These are phyloP conservation scores for Termitomyces sp. DNA, from an alignment of 768 basidiomycete species.

Conservation along the genomic window DNA sequence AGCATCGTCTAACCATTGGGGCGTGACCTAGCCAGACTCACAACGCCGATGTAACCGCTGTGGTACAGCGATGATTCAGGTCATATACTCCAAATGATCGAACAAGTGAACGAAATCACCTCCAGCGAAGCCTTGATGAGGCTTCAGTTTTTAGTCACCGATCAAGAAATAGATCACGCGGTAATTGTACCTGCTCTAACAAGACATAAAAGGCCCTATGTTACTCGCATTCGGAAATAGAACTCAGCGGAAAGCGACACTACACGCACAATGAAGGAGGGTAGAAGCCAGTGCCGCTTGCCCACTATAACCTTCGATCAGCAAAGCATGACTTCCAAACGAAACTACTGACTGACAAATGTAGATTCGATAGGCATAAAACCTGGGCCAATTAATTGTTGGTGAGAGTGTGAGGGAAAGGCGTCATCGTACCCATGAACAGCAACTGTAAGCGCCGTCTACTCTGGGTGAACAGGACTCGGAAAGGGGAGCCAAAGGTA, in stretches of 20 bases:
- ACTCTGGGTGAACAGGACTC: neutral
- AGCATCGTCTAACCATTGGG: neutral
- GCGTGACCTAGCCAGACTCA: neutral
- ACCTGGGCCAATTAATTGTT: neutral
- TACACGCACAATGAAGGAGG: neutral
- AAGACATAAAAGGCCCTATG: neutral
- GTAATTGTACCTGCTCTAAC: neutral
- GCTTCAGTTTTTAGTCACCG: neutral
- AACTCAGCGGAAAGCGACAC: neutral
- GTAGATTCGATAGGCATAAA: slow-evolving; percentile 1
- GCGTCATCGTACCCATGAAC: neutral
- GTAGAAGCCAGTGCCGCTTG: neutral
- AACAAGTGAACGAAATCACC: neutral
- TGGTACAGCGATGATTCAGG: neutral
- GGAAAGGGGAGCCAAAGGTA: neutral
- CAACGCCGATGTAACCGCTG: slow-evolving; percentile 4
- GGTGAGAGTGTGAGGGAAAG: neutral
- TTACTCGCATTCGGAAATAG: neutral
- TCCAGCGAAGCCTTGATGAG: neutral
- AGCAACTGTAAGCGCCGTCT: neutral
- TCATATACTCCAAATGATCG: neutral
- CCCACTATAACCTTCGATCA: neutral
- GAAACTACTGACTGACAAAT: neutral
- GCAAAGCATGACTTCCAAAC: neutral
- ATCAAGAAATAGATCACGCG: neutral